phyloP scores from a whole-genome alignment of 495 filamentous ascomycete genomes.

The Lophium mytilinum region DNA sequence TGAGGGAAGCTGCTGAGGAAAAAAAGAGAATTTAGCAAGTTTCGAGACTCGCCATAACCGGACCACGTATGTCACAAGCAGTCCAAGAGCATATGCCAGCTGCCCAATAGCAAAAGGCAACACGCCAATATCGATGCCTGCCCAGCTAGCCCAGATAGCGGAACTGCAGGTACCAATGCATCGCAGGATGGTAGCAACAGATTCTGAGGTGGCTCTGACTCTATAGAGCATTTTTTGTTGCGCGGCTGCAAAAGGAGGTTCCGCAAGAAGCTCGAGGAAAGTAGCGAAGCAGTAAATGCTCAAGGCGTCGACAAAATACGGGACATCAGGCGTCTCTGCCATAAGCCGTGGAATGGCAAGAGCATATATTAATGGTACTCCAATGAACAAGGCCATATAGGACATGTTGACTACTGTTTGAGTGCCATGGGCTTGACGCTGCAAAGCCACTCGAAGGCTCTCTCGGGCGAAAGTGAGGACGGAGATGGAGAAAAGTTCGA shows the following conservation, averaged over 20 bases:
- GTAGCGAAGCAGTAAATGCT: slow-evolving; percentile 65
- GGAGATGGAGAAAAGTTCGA: slow-evolving; percentile 83
- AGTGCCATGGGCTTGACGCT: slow-evolving; percentile 51
- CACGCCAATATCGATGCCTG: slow-evolving; percentile 52
- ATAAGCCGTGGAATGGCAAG: slow-evolving; percentile 60
- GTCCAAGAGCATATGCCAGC: slow-evolving; percentile 58
- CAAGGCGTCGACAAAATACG: slow-evolving; percentile 56
- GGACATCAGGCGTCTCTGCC: slow-evolving; percentile 48
- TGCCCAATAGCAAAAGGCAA: slow-evolving; percentile 88
- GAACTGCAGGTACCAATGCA: slow-evolving; percentile 61
- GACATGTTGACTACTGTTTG: slow-evolving; percentile 81
- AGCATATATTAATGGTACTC: slow-evolving; percentile 51
- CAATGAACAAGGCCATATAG: slow-evolving; percentile 65
- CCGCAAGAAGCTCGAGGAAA: slow-evolving; percentile 68
- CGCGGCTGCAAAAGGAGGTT: slow-evolving; percentile 77
- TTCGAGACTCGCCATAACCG: slow-evolving; percentile 20
- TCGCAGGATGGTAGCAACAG: slow-evolving; percentile 63
- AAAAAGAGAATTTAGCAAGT: slow-evolving; percentile 33
- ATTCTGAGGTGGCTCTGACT: slow-evolving; percentile 72
- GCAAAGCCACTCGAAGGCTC: slow-evolving; percentile 74
- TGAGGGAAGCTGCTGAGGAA: slow-evolving; percentile 18
- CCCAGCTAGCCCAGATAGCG: slow-evolving; percentile 50
- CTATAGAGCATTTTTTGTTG: slow-evolving; percentile 75
- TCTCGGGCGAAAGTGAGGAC: slow-evolving; percentile 89
- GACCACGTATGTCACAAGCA: slow-evolving; percentile 56